Evolutionary conservation across 2,329 filamentous ascomycete species (phyloP), one percentile per base, ranked within the genome.

Genomic region (Fusarium ramigenum): DNA sequence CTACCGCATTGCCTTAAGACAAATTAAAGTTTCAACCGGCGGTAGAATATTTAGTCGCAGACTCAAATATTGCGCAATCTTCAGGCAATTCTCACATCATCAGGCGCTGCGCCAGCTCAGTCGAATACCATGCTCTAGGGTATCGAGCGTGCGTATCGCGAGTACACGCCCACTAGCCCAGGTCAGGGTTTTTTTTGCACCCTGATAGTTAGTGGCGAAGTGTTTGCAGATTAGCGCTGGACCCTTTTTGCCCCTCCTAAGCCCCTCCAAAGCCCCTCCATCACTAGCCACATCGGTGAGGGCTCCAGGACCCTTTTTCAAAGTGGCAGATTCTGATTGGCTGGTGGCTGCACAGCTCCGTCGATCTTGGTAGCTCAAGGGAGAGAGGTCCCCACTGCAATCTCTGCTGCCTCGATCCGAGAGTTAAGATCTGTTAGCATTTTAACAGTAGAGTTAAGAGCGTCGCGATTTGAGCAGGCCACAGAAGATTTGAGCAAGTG

Each of bases 181-280:
- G 10, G 19, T 7, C 34, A 21, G 19, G 19, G 50, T 25, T 3
- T 3, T 54, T 53, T 54, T 54, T 28, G 50, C 50, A 54, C 50
- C 50, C 21, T 28, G 50, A 54, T 54, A 54, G 50, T 28, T 54
- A 40, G 50, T 54, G 50, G 50, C 39, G 28, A 56, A 32, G 53
- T 56, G 19, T 56, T 23, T 32, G 16, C 28, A 56, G 53, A 56
- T 56, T 54, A 54, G 50, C 50, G 34, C 34, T 14, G 19, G 34
- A n/a, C 50, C 50, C 50, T 37, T 53, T 37, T 28, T 30, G 44
- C 44, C 44, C 44, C 44, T 47, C 44, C 44, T 21, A 30, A 30
- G 34, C 34, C 34, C 34, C 34, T 36, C 34, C 15, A 36, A 36
- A 36, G 47, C 47, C 49, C 49, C 49, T 52, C 49, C 32, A 36